Base-by-base conservation (phyloP, 768 basidiomycete genomes). In the Tremella yokohamensis region DNA sequence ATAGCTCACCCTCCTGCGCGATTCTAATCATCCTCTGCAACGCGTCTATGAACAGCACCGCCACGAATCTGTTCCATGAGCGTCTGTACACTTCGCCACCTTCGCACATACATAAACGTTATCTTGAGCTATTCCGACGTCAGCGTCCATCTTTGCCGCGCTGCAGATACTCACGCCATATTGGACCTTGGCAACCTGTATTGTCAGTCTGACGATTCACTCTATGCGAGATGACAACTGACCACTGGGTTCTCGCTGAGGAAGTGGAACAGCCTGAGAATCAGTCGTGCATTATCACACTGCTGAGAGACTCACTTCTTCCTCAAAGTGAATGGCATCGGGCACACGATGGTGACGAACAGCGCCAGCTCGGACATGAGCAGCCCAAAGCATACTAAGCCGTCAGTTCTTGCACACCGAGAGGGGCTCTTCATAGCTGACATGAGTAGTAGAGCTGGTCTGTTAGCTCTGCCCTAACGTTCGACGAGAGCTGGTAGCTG, bases 11-110 rank as follows among this genome's bases (percentile, higher is more conserved):
- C 57, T 77, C 75, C 60, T 77, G 73, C 3, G 77, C 74, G 54
- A 79, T 76, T 40, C 77, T 84, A 79, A 87, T 84, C 89, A 97
- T 92, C 60, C 93, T 85, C 77, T 96, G 92, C 34, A 96, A 80
- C 25, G 94, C 91, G 66, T 98, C 94, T 13, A 85, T 81, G 72
- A 96, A 97, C 45, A 98, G 81, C 2, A 97, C 82, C 1, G 80
- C 88, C 1, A 96, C 84, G 69, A 93, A 92, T 62, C 88, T 78
- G 52, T 58, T 20, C 11, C 22, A 53, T 47, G 18, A 54, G 37
- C 38, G 55, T 37, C 22, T 40, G 38, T 29, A 11, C 26, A 13
- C 24, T 38, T 50, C 24, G 45, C 47, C 50, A 4, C 49, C 4
- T n/a, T 20, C 34, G 48, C 51, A 77, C 84, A 45, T 57, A 89